These are phyloP conservation scores for Haemoproteus tartakovskyi DNA, from an alignment of 169 alveolate species.

Conservation along the genomic window DNA sequence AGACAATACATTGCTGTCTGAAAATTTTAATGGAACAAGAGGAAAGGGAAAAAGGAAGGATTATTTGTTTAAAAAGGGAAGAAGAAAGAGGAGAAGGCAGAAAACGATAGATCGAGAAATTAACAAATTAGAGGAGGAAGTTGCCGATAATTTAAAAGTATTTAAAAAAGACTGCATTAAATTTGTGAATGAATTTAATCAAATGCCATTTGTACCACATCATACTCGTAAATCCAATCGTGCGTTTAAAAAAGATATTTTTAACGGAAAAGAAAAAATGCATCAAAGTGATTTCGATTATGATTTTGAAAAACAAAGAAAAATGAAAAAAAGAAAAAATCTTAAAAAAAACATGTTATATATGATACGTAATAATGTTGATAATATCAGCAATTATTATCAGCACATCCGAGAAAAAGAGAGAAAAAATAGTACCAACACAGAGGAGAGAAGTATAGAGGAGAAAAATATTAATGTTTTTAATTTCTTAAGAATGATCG, in stretches of 20 bases:
- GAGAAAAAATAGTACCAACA: not conserved
- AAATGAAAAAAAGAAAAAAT: constrained; percentile 10
- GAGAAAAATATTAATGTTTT: constrained; percentile 6
- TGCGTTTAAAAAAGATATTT: too few relatives aligned
- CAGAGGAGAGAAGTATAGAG: too few relatives aligned
- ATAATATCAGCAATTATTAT: constrained; percentile 19
- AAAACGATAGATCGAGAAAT: not conserved
- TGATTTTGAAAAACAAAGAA: not conserved
- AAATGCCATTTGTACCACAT: not conserved
- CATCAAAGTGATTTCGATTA: constrained; percentile 34
- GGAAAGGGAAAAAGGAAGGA: too few relatives aligned
- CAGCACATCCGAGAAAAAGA: not conserved
- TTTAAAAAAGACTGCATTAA: constrained; percentile 10
- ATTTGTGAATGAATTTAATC: not conserved
- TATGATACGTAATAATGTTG: constrained; percentile 39
- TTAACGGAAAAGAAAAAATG: not conserved
- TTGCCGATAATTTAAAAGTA: not conserved
- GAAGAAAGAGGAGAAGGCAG: too few relatives aligned
- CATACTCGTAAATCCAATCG: not conserved
- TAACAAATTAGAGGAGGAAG: not conserved
- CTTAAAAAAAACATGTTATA: constrained; percentile 34
- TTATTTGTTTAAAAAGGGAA: too few relatives aligned
- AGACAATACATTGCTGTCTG: too few relatives aligned
- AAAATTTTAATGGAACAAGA: too few relatives aligned
- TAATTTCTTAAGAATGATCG: constrained; percentile 23